Base-by-base conservation (phyloP, 2,329 filamentous ascomycete genomes). In the Penicillium vulpinum region DNA sequence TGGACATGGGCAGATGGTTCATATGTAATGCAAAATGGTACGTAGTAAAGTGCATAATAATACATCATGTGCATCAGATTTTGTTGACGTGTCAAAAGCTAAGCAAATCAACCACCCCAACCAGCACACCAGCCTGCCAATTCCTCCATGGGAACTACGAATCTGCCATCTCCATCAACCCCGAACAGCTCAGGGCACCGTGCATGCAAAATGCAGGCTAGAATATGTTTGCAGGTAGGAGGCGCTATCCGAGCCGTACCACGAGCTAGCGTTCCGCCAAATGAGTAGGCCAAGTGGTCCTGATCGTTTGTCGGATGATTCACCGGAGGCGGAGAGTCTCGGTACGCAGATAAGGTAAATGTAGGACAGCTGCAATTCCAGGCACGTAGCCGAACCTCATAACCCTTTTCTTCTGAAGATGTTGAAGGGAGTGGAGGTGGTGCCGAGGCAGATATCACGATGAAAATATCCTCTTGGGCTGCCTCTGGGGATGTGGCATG, bases 351-450 rank as follows among this genome's bases (percentile, higher is more conserved):
- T 60, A 95, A 87, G 0, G 88, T 83, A 73, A 97, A 97, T 1
- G 86, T 87, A 4, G 92, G 88, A 77, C 94, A 99, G 1, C 86
- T 90, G 74, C 94, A 99, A 73, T 89, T 92, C 94, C 94, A 97
- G 1, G 88, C 85, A 1, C 73, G 66, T 1, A 92, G 81, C 10
- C 87, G 84, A 16, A 97, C 89, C 65, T 90, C 80, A 74, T 97
- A 95, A 49, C 70, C 68, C 36, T 72, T 72, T 38, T 55, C 66
- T 38, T n/a, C n/a, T n/a, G n/a, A 15, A 15, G 31, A 35, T 35
- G 31, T n/a, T n/a, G n/a, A n/a, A n/a, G n/a, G 10, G 29, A 56
- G 58, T 55, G 54, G 60, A 67, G 63, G 63, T 67, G 67, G 64
- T 59, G 74, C 66, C 65, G 75, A 77, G 38, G 80, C 81, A 35